Percentiles rank a stretch among this genome's conserved stretches.
Conservation (phyloP, 805 yeast genomes). For the Candida sanyiensis region DNA sequence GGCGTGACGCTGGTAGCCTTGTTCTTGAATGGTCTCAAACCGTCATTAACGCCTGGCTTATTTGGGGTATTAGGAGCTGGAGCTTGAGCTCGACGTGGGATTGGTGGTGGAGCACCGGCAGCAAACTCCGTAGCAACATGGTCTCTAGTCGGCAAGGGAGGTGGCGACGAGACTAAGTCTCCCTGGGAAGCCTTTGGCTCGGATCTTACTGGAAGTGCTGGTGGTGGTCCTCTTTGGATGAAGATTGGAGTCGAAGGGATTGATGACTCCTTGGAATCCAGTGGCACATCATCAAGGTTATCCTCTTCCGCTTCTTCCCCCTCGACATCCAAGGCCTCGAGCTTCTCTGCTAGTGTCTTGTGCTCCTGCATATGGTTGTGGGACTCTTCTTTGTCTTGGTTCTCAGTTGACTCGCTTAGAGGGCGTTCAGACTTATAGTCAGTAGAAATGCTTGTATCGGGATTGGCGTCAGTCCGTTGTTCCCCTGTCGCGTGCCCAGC, state of each 20-base stretch:
- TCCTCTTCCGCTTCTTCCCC: neutral
- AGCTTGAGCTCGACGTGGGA: constrained; percentile 30
- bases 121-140: constrained; percentile 22
- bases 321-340: neutral
- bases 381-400: neutral
- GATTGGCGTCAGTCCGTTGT: neutral
- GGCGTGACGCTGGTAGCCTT: constrained; percentile 6
- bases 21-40: constrained; percentile 7
- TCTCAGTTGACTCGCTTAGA: constrained; percentile 1
- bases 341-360: neutral
- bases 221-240: constrained; percentile 6
- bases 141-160: constrained; percentile 10
- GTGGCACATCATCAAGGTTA: too few relatives aligned
- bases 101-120: constrained; percentile 24
- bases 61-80: neutral
- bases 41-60: too few relatives aligned
- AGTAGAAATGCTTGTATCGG: neutral
- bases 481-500: neutral
- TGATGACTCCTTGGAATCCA: neutral
- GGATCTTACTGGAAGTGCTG: constrained; percentile 6
- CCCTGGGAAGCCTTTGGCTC: too few relatives aligned
- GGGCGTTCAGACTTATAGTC: constrained; percentile 2
- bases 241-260: constrained; percentile 4
- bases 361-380: neutral
- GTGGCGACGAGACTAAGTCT: too few relatives aligned